A percentile compares a stretch with the other conserved stretches of the same genome.
These are phyloP conservation scores for Mycena latifolia DNA, from an alignment of 768 basidiomycete species.

Conservation along the genomic window DNA sequence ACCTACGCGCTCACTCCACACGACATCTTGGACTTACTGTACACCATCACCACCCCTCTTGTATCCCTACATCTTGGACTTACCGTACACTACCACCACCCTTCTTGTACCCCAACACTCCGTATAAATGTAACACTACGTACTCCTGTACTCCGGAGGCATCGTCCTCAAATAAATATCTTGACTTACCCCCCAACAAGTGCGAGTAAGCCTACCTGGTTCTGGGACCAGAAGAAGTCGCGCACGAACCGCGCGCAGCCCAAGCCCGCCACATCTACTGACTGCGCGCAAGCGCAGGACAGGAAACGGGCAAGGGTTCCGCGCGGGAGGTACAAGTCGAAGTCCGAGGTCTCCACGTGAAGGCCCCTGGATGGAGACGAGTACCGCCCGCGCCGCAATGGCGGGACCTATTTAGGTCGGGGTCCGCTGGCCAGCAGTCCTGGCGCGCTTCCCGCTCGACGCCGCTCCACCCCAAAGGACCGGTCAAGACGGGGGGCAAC, in stretches of 20 bases:
- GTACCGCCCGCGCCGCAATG: constrained; percentile 13
- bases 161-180: no score
- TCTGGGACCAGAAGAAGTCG: constrained; percentile 25
- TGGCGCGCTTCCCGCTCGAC: neutral
- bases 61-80: no score
- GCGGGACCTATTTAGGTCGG: constrained; percentile 25
- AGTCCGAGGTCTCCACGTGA: neutral
- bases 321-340: neutral
- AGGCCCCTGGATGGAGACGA: neutral
- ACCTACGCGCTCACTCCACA: no score
- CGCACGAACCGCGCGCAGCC: constrained; percentile 6
- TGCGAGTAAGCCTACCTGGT: no score
- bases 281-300: constrained; percentile 7
- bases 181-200: no score
- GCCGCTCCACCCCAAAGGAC: neutral
- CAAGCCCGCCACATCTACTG: constrained; percentile 34
- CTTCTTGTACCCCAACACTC: no score
- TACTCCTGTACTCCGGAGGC: no score
- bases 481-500: neutral
- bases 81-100: no score
- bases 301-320: constrained; percentile 28
- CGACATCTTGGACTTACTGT: no score
- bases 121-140: no score
- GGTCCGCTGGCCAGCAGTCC: constrained; percentile 31
- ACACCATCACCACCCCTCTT: no score